Percentiles rank a stretch among this genome's conserved stretches.
phyloP scores from a whole-genome alignment of 345 rosid species.

The Sonneratia alba region DNA sequence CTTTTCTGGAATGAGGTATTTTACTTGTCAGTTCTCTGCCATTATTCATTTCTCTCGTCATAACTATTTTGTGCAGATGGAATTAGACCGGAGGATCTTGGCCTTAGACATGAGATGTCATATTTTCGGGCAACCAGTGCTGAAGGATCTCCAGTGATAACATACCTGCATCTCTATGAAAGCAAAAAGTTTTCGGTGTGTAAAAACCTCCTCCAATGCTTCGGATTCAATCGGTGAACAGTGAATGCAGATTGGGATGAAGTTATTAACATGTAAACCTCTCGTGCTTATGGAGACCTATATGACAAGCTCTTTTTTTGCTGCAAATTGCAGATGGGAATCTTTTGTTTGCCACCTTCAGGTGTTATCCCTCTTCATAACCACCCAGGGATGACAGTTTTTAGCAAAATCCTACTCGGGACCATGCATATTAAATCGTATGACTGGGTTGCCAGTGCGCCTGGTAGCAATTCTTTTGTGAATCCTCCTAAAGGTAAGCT shows the following conservation, averaged over 20 bases:
- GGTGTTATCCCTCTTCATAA: slow-evolving; percentile 90
- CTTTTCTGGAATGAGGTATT: neutral
- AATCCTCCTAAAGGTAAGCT: too few relatives aligned
- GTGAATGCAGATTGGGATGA: neutral
- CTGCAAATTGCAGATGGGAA: slow-evolving; percentile 54
- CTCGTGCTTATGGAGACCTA: neutral
- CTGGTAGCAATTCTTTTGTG: too few relatives aligned
- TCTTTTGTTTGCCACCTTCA: slow-evolving; percentile 85
- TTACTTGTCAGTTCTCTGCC: neutral
- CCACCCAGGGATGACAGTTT: slow-evolving; percentile 97
- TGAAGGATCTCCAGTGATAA: slow-evolving; percentile 29
- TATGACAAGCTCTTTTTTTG: neutral
- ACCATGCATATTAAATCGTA: slow-evolving; percentile 82
- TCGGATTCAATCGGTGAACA: neutral
- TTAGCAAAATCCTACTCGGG: slow-evolving; percentile 88
- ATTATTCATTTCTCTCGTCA: neutral
- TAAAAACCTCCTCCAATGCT: slow-evolving; percentile 1
- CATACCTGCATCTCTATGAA: slow-evolving; percentile 50
- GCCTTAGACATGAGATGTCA: slow-evolving; percentile 44
- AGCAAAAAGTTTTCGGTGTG: slow-evolving; percentile 68
- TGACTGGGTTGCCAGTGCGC: too few relatives aligned
- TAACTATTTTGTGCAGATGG: slow-evolving; percentile 27
- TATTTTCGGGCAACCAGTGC: slow-evolving; percentile 17
- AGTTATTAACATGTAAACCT: neutral
- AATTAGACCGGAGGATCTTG: slow-evolving; percentile 53